phyloP scores from a whole-genome alignment of 768 basidiomycete species.

The Rhizopogon sp. region DNA sequence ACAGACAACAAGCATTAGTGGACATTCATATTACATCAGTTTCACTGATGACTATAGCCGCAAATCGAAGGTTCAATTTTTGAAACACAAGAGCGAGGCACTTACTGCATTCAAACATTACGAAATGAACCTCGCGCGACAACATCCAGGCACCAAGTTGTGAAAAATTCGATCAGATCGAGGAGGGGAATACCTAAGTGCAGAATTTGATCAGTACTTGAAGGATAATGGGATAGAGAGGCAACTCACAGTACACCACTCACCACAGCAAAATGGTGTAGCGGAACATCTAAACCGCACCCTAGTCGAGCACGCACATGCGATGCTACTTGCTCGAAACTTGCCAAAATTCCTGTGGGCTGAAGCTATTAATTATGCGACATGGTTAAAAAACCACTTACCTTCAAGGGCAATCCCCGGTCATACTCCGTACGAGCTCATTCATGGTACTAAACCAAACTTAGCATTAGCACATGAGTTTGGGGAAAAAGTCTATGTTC shows the following conservation, averaged over 20 bases:
- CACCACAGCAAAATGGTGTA: constrained; percentile 29
- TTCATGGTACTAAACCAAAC: too few species aligned
- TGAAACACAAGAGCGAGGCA: constrained; percentile 25
- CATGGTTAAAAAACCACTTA: constrained; percentile 32
- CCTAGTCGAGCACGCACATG: constrained; percentile 17
- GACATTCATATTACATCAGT: constrained; percentile 25
- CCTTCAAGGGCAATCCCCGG: constrained; percentile 21
- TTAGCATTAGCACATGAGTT: background rate
- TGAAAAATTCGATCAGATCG: constrained; percentile 14
- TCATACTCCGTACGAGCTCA: constrained; percentile 13
- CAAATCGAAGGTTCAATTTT: constrained; percentile 17
- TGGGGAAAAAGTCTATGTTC: constrained; percentile 13
- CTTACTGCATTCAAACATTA: constrained; percentile 21
- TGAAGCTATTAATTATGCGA: constrained; percentile 17
- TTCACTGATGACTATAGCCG: constrained; percentile 31
- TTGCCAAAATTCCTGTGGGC: constrained; percentile 18
- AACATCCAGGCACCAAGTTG: background rate
- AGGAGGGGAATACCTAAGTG: constrained; percentile 25
- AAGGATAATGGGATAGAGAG: constrained; percentile 14
- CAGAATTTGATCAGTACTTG: constrained; percentile 13
- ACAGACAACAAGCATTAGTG: constrained; percentile 3
- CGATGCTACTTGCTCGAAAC: constrained; percentile 17
- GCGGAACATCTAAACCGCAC: too few species aligned
- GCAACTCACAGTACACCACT: constrained; percentile 22
- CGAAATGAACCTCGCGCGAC: constrained; percentile 8